These are phyloP conservation scores for Candida gigantensis DNA, from an alignment of 1,139 yeast genomes.

Conservation along the genomic window DNA sequence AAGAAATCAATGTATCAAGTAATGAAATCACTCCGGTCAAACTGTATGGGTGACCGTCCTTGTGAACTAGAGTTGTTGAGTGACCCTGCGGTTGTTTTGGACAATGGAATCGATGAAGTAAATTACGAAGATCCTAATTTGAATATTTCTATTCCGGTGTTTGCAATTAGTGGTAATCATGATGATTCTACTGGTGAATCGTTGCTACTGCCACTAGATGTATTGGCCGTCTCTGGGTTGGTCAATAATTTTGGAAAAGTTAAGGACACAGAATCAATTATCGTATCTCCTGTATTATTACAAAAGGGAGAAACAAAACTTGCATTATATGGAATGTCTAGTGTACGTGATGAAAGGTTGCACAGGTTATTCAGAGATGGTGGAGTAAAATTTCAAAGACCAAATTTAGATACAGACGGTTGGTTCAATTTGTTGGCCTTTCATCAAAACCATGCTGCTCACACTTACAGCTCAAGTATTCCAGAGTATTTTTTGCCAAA, in stretches of 20 bases:
- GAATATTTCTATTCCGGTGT: constrained; percentile 88
- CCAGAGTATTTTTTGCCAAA: constrained; percentile 85
- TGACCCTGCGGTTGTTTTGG: constrained; percentile 67
- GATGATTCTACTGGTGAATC: constrained; percentile 95
- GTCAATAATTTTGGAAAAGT: constrained; percentile 90
- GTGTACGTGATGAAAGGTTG: constrained; percentile 85
- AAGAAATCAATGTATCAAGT: constrained; percentile 87
- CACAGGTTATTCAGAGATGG: constrained; percentile 82
- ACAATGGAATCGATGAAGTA: constrained; percentile 63
- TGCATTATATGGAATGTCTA: constrained; percentile 87
- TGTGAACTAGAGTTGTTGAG: constrained; percentile 82
- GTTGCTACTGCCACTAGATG: constrained; percentile 83
- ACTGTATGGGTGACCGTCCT: constrained; percentile 86
- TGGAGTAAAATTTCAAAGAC: constrained; percentile 74
- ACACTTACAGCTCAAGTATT: constrained; percentile 75
- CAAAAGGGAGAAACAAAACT: constrained; percentile 80
- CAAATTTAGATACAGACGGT: constrained; percentile 55
- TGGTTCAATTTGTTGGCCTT: constrained; percentile 89
- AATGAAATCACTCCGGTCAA: constrained; percentile 64
- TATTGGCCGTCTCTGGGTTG: constrained; percentile 78
- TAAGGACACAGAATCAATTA: constrained; percentile 70
- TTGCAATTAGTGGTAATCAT: constrained; percentile 94
- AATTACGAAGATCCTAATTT: constrained; percentile 90
- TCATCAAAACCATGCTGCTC: constrained; percentile 88
- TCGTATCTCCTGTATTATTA: constrained; percentile 74